Conservation (phyloP, 116 monocot species). For the Zostera marina region DNA sequence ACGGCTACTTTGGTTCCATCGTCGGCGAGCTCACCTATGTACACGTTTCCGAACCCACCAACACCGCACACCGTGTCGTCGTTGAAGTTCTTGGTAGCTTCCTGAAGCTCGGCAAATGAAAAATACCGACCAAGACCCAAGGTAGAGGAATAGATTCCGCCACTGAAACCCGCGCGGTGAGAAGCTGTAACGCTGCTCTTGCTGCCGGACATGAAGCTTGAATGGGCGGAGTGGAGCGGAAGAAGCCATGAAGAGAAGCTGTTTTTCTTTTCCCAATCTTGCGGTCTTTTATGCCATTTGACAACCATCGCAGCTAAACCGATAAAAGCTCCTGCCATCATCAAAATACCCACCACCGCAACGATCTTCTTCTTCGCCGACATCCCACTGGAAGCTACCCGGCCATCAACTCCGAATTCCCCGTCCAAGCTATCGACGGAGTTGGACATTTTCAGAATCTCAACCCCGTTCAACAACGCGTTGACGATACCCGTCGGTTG, state of each 20-base stretch:
- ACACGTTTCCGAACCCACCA: slow-evolving; percentile 92
- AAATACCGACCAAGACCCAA: slow-evolving; percentile 61
- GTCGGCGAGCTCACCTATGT: slow-evolving; percentile 35
- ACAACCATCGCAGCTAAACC: slow-evolving; percentile 17
- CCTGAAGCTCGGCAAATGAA: slow-evolving; percentile 57
- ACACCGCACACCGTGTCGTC: slow-evolving; percentile 74
- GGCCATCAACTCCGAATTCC: slow-evolving; percentile 30
- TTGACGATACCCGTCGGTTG: slow-evolving; percentile 17
- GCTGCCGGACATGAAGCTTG: slow-evolving; percentile 20
- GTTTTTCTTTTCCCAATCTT: slow-evolving; percentile 22
- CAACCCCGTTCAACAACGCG: slow-evolving; percentile 78
- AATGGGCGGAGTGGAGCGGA: slow-evolving; percentile 34
- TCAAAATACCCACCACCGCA: slow-evolving; percentile 24
- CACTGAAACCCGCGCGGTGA: slow-evolving; percentile 22
- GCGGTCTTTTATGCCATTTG: slow-evolving; percentile 24
- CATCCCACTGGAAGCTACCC: neutral
- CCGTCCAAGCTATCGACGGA: slow-evolving; percentile 64
- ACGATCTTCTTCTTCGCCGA: slow-evolving; percentile 16
- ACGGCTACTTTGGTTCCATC: slow-evolving; percentile 80
- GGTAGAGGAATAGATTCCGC: slow-evolving; percentile 26
- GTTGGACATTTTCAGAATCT: slow-evolving; percentile 89
- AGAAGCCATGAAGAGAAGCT: slow-evolving; percentile 88
- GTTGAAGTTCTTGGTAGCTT: slow-evolving; percentile 70
- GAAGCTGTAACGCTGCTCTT: slow-evolving; percentile 10
- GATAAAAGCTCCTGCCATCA: slow-evolving; percentile 23